Base-by-base conservation (phyloP, 2,329 filamentous ascomycete species). In the Sporothrix mexicana region DNA sequence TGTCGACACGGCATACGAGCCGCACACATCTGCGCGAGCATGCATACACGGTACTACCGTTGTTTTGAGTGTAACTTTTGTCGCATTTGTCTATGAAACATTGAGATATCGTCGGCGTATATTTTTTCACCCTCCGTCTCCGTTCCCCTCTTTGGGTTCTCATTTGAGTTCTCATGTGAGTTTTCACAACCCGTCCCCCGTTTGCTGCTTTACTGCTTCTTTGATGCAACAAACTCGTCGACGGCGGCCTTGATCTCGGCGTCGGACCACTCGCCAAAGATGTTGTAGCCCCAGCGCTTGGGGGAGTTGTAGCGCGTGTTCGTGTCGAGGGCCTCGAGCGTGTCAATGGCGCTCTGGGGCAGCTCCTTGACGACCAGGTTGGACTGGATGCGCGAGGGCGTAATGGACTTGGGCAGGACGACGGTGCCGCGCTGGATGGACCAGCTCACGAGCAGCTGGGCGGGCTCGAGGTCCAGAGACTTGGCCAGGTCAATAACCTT, bases 361-460 rank as follows among this genome's bases (percentile, higher is more conserved):
- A 91, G 79, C 73, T 89, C 84, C 77, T 88, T 61, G 13, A 71
- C 66, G 72, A 89, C 85, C 76, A 90, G 79, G 80, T 90, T 90
- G 82, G 87, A 82, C 73, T 80, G 79, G 74, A 89, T 80, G 53
- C 86, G 78, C 47, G 79, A 78, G 69, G 83, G 82, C 79, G 86
- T 86, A 80, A 89, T 90, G 75, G 84, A 86, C 84, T 91, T 91
- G 73, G 89, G 93, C 77, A 96, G 95, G 77, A 96, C 92, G 57
- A 93, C 92, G 74, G 95, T 85, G 51, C 90, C 89, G 62, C 92
- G 87, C 86, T 97, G 93, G 17, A 93, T 96, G 30, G 93, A 90
- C 94, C 94, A 97, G 77, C 93, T 88, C 76, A 97, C 86, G 74
- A 97, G 86, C 30, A 97, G 87, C 86, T 97, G 94, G 9, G 93